A percentile compares a stretch with the other conserved stretches of the same genome.
phyloP scores from a whole-genome alignment of 1,139 yeast genomes.

The Insectozyma bohioensis region DNA sequence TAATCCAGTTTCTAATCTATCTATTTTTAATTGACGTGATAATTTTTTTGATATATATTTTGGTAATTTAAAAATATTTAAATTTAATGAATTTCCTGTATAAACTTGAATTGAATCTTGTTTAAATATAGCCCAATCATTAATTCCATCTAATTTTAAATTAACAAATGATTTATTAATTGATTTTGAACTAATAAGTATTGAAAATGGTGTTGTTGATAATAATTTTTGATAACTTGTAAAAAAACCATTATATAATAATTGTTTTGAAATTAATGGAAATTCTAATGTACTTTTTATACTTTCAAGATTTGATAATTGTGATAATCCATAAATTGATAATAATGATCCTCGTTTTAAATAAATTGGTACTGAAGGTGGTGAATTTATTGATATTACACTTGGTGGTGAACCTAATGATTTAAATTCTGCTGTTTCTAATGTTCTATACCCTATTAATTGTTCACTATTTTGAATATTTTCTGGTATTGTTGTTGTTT shows the following conservation, averaged over 20 bases:
- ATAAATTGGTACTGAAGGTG: slow-evolving; percentile 57
- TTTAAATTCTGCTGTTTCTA: slow-evolving; percentile 29
- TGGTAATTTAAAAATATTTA: slow-evolving; percentile 42
- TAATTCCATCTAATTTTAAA: slow-evolving; percentile 52
- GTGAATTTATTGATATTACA: slow-evolving; percentile 44
- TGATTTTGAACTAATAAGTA: slow-evolving; percentile 28
- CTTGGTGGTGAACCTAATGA: slow-evolving; percentile 48
- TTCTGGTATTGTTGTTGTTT: slow-evolving; percentile 18
- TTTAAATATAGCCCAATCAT: slow-evolving; percentile 61
- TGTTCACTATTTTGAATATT: slow-evolving; percentile 22
- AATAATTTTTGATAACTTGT: slow-evolving; percentile 45
- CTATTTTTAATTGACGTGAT: slow-evolving; percentile 23
- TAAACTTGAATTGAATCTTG: slow-evolving; percentile 48
- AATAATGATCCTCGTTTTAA: slow-evolving; percentile 49
- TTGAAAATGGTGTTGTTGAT: slow-evolving; percentile 47
- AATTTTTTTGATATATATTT: slow-evolving; percentile 34
- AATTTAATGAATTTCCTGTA: slow-evolving; percentile 49
- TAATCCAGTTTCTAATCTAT: slow-evolving; percentile 37
- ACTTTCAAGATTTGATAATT: slow-evolving; percentile 19
- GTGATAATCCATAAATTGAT: slow-evolving; percentile 40
- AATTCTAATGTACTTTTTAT: slow-evolving; percentile 32
- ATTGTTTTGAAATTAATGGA: slow-evolving; percentile 36
- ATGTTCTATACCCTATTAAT: slow-evolving; percentile 16
- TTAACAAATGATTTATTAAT: slow-evolving; percentile 38
- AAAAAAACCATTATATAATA: slow-evolving; percentile 38